Percentiles rank a stretch among this genome's conserved stretches.
These are phyloP conservation scores for Blastomyces emzantsi DNA, from an alignment of 2,329 filamentous ascomycete species.

Conservation along the genomic window DNA sequence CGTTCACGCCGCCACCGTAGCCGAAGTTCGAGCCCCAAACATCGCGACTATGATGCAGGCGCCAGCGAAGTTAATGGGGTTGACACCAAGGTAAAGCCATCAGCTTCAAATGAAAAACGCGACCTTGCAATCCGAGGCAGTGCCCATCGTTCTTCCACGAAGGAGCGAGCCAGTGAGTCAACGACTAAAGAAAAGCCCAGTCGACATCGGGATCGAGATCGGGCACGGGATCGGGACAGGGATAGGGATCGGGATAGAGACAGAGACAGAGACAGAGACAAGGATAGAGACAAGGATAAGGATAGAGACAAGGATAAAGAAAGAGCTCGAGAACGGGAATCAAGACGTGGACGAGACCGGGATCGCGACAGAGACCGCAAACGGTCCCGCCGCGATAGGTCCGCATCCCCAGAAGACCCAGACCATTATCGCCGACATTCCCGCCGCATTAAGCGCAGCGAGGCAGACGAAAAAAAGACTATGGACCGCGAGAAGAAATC, in stretches of 20 bases:
- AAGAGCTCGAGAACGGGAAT: conserved; percentile 43
- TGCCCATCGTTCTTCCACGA: conserved; percentile 23
- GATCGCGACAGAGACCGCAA: conserved; percentile 36
- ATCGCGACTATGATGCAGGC: conserved; percentile 17
- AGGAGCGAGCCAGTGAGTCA: conserved; percentile 22
- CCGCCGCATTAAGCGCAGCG: conserved; percentile 30
- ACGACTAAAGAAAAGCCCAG: conserved; percentile 25
- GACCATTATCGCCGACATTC: conserved; percentile 28
- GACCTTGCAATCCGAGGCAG: conserved; percentile 22
- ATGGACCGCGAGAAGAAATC: conserved; percentile 7
- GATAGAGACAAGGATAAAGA: conserved; percentile 36
- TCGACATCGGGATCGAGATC: conserved; percentile 23
- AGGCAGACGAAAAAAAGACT: conserved; percentile 15
- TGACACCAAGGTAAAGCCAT: conserved; percentile 22
- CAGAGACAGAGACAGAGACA: conserved; percentile 20
- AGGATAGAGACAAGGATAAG: conserved; percentile 22
- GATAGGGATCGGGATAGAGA: conserved; percentile 22
- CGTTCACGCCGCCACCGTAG: conserved; percentile 45
- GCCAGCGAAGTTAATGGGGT: conserved; percentile 1
- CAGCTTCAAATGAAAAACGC: conserved; percentile 12
- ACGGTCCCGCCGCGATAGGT: conserved; percentile 34
- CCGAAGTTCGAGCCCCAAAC: conserved; percentile 28
- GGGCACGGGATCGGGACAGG: conserved; percentile 30
- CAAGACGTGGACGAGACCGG: conserved; percentile 29
- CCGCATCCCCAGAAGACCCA: conserved; percentile 25